Conservation (phyloP, 2,329 filamentous ascomycete genomes). For the Arthrobotrys entomopaga region DNA sequence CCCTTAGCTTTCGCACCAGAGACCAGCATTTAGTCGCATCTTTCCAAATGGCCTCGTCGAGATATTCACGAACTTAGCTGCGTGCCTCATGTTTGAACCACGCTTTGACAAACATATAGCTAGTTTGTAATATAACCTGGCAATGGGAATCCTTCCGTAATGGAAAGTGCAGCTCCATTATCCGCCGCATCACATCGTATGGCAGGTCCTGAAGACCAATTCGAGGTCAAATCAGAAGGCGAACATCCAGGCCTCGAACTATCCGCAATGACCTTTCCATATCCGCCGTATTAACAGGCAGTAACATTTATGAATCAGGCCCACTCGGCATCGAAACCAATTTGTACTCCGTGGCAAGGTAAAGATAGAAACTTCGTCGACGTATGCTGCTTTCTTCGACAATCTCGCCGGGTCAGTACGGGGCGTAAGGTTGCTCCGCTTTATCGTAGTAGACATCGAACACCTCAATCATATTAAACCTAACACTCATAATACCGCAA, state of each 20-base stretch:
- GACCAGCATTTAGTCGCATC: constrained; percentile 27
- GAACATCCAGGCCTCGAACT: constrained; percentile 25
- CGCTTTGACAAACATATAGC: constrained; percentile 35
- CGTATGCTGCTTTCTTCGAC: not conserved
- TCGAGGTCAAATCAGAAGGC: not conserved
- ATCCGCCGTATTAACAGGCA: not conserved
- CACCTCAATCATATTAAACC: constrained; percentile 41
- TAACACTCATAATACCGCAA: constrained; percentile 41
- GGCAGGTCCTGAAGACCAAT: constrained; percentile 39
- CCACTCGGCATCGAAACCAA: constrained; percentile 9
- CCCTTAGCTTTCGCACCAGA: constrained; percentile 7
- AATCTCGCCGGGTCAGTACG: not conserved
- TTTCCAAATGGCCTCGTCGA: constrained; percentile 13
- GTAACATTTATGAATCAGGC: constrained; percentile 1
- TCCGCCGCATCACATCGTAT: constrained; percentile 9
- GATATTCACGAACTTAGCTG: constrained; percentile 1
- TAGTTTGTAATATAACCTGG: constrained; percentile 13
- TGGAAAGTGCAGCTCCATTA: constrained; percentile 21
- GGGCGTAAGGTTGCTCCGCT: no score
- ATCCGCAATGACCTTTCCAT: constrained; percentile 22
- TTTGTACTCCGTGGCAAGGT: constrained; percentile 42
- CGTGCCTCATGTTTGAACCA: constrained; percentile 24
- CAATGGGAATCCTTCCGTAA: no score
- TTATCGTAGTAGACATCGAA: constrained; percentile 28
- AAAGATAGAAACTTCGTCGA: constrained; percentile 22